Percentiles rank a stretch among this genome's conserved stretches.
phyloP scores from a whole-genome alignment of 345 rosid species.

The Populus tremula region DNA sequence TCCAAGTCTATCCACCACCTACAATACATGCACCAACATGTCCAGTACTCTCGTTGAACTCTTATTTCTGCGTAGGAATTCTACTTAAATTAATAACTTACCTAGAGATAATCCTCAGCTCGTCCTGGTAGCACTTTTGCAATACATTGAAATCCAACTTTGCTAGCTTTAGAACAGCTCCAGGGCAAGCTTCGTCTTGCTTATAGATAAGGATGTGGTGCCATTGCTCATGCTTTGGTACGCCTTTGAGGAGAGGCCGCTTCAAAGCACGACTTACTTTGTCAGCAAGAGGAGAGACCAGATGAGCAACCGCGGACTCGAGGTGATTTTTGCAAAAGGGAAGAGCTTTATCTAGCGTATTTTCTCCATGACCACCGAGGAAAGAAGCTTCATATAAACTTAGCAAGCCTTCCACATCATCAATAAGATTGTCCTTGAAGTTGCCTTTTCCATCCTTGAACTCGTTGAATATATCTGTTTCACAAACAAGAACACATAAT shows the following conservation, averaged over 20 bases:
- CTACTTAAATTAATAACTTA: not conserved
- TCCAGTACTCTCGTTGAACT: too few relatives aligned
- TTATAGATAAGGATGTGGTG: constrained; percentile 19
- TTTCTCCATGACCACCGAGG: constrained; percentile 5
- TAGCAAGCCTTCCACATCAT: constrained; percentile 12
- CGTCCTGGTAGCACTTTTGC: constrained; percentile 4
- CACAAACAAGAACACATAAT: not conserved
- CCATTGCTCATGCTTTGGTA: constrained; percentile 17
- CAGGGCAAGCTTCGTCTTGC: constrained; percentile 2
- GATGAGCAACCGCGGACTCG: not conserved
- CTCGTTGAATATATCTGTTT: not conserved
- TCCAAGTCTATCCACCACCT: constrained; percentile 37
- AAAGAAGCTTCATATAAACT: constrained; percentile 23
- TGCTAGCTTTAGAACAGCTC: constrained; percentile 15
- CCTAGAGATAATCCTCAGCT: constrained; percentile 3
- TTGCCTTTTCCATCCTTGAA: not conserved
- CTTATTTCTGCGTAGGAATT: too few relatives aligned
- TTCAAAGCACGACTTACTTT: not conserved
- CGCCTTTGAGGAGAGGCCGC: constrained; percentile 8
- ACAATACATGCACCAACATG: not conserved
- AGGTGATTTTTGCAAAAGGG: not conserved
- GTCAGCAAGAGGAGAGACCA: not conserved
- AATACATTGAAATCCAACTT: constrained; percentile 14
- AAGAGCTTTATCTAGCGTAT: constrained; percentile 10
- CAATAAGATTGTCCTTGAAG: not conserved